These are phyloP conservation scores for Metschnikowia lunata DNA, from an alignment of 805 yeast species.

Conservation along the genomic window DNA sequence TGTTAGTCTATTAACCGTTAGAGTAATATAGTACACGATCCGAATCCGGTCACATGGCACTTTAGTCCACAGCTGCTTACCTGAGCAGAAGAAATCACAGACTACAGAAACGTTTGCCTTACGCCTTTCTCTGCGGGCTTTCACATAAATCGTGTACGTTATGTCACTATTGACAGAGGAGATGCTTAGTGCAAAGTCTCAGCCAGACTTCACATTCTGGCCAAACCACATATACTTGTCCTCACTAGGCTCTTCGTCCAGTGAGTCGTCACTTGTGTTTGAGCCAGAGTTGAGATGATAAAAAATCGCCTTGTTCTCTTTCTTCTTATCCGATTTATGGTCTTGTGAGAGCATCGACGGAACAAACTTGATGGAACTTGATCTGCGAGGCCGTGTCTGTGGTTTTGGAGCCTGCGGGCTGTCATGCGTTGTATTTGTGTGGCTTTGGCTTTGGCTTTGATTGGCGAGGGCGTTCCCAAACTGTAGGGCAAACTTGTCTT, in stretches of 20 bases:
- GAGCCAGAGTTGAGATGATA: constrained; percentile 25
- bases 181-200: not conserved
- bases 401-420: not conserved
- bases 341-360: constrained; percentile 21
- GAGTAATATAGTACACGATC: too few relatives aligned
- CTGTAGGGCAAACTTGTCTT: constrained; percentile 19
- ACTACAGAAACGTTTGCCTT: too few relatives aligned
- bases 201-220: constrained; percentile 22
- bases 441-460: not conserved
- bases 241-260: constrained; percentile 12
- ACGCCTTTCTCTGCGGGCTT: too few relatives aligned
- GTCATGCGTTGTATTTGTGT: not conserved
- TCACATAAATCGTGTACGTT: too few relatives aligned
- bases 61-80: too few relatives aligned
- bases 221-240: constrained; percentile 37
- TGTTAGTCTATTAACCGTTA: too few relatives aligned
- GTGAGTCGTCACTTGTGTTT: constrained; percentile 11
- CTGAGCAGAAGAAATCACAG: too few relatives aligned
- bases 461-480: constrained; percentile 7
- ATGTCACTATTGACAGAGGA: too few relatives aligned
- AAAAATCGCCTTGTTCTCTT: constrained; percentile 23
- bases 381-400: constrained; percentile 13
- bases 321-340: constrained; percentile 10
- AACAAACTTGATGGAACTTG: constrained; percentile 30
- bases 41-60: too few relatives aligned